Evolutionary conservation across 306 rosid species (phyloP), one percentile per base, ranked within the genome.

Genomic region (Hippophae tibetana): DNA sequence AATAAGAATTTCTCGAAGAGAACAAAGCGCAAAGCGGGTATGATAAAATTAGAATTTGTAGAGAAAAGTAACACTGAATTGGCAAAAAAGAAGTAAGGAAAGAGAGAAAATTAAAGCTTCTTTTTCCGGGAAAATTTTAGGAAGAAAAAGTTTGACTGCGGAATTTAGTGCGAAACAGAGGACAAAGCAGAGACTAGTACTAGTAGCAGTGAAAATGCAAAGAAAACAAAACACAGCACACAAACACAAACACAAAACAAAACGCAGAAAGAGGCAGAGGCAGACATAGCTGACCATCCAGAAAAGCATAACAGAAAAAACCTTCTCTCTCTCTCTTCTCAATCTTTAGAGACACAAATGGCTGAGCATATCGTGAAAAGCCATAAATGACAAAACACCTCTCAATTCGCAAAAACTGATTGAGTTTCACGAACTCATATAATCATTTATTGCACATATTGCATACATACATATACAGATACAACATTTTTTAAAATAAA

Each of bases 301-400:
- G 43, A 62, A 42, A 43, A 55, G 52, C n/a, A 49, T 31, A 31
- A 31, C 38, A 31, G 38, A 31, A 31, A 4, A 31, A 31, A 31
- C 38, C 38, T 31, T 31, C 38, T 31, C 14, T 31, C 38, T 18
- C 23, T 31, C 38, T 31, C 38, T 31, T 4, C 38, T 31, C 38
- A 31, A 31, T 31, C 5, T 23, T 49, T 18, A 14, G 14, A 52
- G 77, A 84, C 81, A 79, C 63, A 47, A 48, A 56, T 62, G 69
- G 69, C 90, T 83, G 84, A 42, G 55, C 27, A 58, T 52, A 66
- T 66, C 56, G 65, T 51, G 44, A 27, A 43, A 61, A 47, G 73
- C 69, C 76, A 64, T 23, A 65, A 56, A 76, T 65, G 84, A 74
- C 76, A 55, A 74, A 82, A 76, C 81, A 64, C 23, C 1, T 46